Percentiles rank a stretch among this genome's conserved stretches.
phyloP scores from a whole-genome alignment of 106 monocot species.

The Gastrodia elata region DNA sequence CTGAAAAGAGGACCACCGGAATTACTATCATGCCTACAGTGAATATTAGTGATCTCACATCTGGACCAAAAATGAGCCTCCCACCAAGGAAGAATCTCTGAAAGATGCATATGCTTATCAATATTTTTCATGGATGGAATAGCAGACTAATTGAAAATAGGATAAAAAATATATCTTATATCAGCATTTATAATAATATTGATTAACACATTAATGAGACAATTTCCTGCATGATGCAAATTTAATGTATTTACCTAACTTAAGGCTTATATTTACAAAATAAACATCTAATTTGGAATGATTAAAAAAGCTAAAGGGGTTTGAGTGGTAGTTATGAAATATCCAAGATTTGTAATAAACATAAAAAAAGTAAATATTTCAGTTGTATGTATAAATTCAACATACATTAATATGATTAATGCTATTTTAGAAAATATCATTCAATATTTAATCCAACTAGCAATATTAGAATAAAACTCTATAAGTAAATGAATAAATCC shows the following conservation, averaged over 20 bases:
- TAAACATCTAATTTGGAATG: too few species aligned
- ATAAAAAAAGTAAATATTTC: too few species aligned
- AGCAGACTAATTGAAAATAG: background rate
- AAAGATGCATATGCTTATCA: slow-evolving; percentile 2
- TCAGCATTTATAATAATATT: background rate
- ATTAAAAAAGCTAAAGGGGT: too few species aligned
- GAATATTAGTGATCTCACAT: slow-evolving; percentile 51
- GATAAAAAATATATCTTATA: background rate
- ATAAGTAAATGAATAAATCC: background rate
- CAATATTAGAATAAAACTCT: background rate
- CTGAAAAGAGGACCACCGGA: slow-evolving; percentile 50
- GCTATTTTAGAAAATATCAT: background rate
- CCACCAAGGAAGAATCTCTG: slow-evolving; percentile 75
- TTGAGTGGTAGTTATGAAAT: too few species aligned
- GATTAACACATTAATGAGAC: background rate
- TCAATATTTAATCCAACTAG: background rate
- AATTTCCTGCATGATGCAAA: too few species aligned
- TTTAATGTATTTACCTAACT: too few species aligned
- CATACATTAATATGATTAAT: background rate
- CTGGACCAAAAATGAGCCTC: slow-evolving; percentile 81
- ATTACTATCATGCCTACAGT: slow-evolving; percentile 52
- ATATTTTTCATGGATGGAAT: background rate
- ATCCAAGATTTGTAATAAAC: too few species aligned
- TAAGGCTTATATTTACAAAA: too few species aligned
- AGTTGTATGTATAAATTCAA: too few species aligned